Base-by-base conservation (phyloP, 108 stramenopile species). In the Aurantiochytrium sp. region DNA sequence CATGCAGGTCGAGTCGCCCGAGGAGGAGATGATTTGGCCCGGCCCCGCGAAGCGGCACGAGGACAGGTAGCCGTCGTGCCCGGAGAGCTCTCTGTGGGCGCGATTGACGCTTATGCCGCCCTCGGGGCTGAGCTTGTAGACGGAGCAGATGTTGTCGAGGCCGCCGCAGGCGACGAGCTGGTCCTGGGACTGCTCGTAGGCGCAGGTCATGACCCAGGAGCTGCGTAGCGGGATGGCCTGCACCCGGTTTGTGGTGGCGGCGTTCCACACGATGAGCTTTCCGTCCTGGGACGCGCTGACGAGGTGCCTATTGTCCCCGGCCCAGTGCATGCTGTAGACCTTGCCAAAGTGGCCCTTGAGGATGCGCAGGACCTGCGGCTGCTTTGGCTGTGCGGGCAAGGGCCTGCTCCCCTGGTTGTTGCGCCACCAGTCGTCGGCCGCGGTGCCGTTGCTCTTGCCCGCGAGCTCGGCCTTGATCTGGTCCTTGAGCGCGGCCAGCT, bases 181-280 rank as follows among this genome's bases (percentile, higher is more conserved):
- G 68, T 95, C 92, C 21, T 96, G 94, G 27, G 92, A 91, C 87
- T 96, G 98, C 90, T 99, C 99, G 87, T 96, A 98, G 5, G 97
- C 97, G 88, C 98, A 98, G 27, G 97, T 96, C 99, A 99, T 99
- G 21, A 99, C 99, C 95, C 98, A 99, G 50, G 93, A 95, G 15
- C 96, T 96, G 59, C 96, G 95, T 50, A 99, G 93, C n/a, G 96
- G 92, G 42, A 99, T 93, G 55, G 94, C 92, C 87, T 95, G 93
- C 27, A 93, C 68, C 87, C 39, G 34, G 3, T 41, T 0, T 22
- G 36, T 30, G 24, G 53, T 86, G 36, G 27, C 6, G 10, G 73
- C 97, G 87, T 99, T 97, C 99, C 99, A 99, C 50, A 99, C 89
- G 30, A 99, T 94, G 24, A 99, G 91, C 90, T 99, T 99, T 32